Percentiles rank a stretch among this genome's conserved stretches.
phyloP scores from a whole-genome alignment of 306 rosid genomes.

The Sophora flavescens region DNA sequence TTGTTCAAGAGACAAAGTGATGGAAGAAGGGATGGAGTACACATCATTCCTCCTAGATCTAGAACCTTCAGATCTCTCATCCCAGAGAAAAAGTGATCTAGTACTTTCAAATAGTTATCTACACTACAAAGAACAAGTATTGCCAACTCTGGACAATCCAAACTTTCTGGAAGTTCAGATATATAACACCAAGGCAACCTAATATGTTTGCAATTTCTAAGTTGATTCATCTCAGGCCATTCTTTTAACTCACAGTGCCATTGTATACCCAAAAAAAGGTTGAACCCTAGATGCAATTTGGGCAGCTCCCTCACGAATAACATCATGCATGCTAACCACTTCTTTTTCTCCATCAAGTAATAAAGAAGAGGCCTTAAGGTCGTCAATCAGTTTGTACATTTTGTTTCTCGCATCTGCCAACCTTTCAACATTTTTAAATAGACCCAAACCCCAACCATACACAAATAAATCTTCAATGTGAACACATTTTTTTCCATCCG shows the following conservation, averaged over 20 bases:
- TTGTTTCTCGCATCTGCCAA: not conserved
- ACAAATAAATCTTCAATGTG: not conserved
- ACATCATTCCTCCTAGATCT: not conserved
- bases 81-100: not conserved
- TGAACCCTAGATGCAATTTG: not conserved
- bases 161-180: not conserved
- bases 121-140: not conserved
- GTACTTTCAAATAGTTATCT: not conserved
- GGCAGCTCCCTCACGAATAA: not conserved
- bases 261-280: not conserved
- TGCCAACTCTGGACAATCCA: not conserved
- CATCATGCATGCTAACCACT: conserved; percentile 17
- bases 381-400: not conserved
- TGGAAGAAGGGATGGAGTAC: not conserved
- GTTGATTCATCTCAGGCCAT: not conserved
- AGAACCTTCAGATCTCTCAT: not conserved
- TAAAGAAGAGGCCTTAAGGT: not conserved
- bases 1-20: not conserved
- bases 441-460: not conserved
- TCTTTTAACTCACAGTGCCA: not conserved
- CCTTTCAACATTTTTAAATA: not conserved
- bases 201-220: not conserved
- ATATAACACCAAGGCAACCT: not conserved
- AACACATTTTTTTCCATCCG: not conserved
- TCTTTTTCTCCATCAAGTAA: not conserved